These are phyloP conservation scores for Arthroderma sp. DNA, from an alignment of 2,329 filamentous ascomycete species.

Conservation along the genomic window DNA sequence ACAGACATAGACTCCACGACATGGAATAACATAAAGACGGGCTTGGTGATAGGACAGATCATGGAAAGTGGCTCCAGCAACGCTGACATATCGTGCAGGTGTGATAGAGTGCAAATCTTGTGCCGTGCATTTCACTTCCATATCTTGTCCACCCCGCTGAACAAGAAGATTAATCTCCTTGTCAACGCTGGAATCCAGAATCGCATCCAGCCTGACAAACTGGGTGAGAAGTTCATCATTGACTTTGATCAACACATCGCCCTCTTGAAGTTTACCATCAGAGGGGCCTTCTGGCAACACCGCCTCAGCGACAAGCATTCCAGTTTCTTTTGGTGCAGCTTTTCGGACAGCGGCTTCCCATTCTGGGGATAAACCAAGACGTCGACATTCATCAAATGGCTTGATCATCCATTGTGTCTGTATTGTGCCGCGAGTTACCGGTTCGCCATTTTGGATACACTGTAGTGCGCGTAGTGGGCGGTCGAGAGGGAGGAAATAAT, in stretches of 20 bases:
- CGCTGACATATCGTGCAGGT: constrained; percentile 86
- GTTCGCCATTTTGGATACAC: constrained; percentile 63
- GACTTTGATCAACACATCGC: constrained; percentile 83
- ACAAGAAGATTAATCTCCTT: constrained; percentile 65
- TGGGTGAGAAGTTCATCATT: constrained; percentile 88
- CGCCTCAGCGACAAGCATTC: constrained; percentile 94
- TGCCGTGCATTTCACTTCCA: constrained; percentile 72
- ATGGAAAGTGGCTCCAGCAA: constrained; percentile 90
- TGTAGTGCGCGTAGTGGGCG: constrained; percentile 75
- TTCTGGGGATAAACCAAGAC: constrained; percentile 68
- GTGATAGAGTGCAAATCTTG: constrained; percentile 90
- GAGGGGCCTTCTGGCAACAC: constrained; percentile 83
- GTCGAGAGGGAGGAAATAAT: constrained; percentile 92
- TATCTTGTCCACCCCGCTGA: constrained; percentile 75
- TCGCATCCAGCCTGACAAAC: constrained; percentile 81
- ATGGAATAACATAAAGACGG: constrained; percentile 83
- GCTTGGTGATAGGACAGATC: constrained; percentile 95
- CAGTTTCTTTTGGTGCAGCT: constrained; percentile 80
- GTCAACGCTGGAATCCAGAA: constrained; percentile 77
- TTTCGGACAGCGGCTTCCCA: constrained; percentile 79
- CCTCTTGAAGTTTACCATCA: constrained; percentile 76
- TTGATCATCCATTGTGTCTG: constrained; percentile 96
- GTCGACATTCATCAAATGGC: constrained; percentile 90
- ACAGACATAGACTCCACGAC: constrained; percentile 86
- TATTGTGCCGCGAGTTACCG: constrained; percentile 83